Conservation (phyloP, 257 asterid genomes). For the Jaltomata sinuosa region DNA sequence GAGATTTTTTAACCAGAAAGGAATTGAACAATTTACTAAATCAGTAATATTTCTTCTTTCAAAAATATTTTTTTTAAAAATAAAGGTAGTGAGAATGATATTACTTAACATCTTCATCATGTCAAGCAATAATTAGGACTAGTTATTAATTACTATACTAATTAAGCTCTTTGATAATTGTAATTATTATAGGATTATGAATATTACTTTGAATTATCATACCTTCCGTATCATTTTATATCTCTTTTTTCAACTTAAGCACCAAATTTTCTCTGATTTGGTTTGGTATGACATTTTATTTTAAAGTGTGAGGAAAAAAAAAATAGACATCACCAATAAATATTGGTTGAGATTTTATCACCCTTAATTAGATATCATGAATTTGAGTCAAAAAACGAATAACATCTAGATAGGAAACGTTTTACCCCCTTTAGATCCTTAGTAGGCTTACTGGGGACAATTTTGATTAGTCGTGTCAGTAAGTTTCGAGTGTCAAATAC, state of each 20-base stretch:
- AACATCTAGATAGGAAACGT: not conserved
- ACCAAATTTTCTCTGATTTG: slow-evolving; percentile 20
- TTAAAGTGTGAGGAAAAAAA: not conserved
- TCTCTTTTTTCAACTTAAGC: slow-evolving; percentile 44
- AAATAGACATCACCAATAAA: not conserved
- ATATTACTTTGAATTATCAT: not conserved
- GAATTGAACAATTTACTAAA: not conserved
- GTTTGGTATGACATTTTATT: slow-evolving; percentile 29
- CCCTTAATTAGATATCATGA: not conserved
- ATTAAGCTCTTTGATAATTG: not conserved
- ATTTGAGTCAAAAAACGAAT: not conserved
- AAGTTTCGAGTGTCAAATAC: not conserved
- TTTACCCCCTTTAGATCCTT: not conserved
- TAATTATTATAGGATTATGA: not conserved
- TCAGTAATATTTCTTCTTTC: not conserved
- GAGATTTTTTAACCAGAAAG: not conserved
- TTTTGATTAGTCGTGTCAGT: not conserved
- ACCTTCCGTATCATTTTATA: slow-evolving; percentile 29
- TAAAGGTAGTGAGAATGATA: not conserved
- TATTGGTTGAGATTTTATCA: not conserved
- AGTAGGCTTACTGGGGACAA: not conserved
- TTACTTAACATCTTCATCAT: not conserved
- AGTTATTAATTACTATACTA: not conserved
- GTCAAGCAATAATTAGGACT: not conserved
- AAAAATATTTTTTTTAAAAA: not conserved